These are phyloP conservation scores for Coemansia sp. DNA, from an alignment of 192 early-diverging fungal genomes.

Conservation along the genomic window DNA sequence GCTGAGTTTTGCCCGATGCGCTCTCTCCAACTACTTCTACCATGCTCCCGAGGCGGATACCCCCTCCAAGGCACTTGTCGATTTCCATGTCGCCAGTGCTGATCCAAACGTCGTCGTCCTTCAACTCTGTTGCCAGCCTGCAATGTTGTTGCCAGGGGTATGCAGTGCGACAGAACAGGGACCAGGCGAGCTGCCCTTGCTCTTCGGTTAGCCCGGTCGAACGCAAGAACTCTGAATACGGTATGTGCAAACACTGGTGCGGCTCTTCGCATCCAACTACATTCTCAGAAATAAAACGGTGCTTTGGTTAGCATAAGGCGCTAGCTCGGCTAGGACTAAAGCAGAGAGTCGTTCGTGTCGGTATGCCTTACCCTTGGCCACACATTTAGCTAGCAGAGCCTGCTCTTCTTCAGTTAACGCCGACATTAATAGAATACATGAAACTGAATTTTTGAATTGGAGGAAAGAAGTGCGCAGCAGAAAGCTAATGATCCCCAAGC, in stretches of 20 bases:
- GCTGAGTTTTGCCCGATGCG: constrained; percentile 83
- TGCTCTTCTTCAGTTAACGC: constrained; percentile 11
- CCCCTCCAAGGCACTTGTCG: constrained; percentile 64
- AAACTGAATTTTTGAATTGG: not conserved
- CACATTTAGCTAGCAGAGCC: constrained; percentile 23
- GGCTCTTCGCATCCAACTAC: constrained; percentile 24
- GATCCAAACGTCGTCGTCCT: constrained; percentile 36
- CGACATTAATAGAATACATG: not conserved
- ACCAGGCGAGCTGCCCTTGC: constrained; percentile 19
- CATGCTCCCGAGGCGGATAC: constrained; percentile 62
- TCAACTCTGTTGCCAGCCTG: constrained; percentile 4
- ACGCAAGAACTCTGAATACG: constrained; percentile 27
- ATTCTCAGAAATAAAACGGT: not conserved
- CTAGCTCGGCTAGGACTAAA: no score
- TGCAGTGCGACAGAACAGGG: constrained; percentile 2
- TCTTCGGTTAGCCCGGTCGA: constrained; percentile 15
- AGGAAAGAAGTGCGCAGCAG: not conserved
- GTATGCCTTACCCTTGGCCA: constrained; percentile 24
- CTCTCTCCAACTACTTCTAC: constrained; percentile 79
- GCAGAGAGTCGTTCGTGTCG: not conserved
- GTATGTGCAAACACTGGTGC: constrained; percentile 35
- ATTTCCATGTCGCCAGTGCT: constrained; percentile 59
- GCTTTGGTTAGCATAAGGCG: not conserved
- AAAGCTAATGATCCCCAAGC: not conserved
- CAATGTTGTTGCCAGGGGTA: constrained; percentile 28